Base-by-base conservation (phyloP, 2,329 filamentous ascomycete genomes). In the Periconia sp. region DNA sequence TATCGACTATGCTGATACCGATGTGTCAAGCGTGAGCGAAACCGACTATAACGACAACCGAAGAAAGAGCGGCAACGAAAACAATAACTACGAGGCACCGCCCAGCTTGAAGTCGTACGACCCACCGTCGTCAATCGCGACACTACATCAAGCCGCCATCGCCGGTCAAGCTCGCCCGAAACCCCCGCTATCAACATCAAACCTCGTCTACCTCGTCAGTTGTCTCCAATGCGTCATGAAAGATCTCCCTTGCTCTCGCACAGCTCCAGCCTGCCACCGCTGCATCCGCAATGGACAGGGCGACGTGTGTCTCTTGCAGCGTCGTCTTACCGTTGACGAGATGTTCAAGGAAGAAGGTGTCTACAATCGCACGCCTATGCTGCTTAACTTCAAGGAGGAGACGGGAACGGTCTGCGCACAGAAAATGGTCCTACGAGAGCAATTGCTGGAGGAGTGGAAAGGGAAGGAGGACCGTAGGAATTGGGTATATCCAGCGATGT, bases 161-260 rank as follows among this genome's bases (percentile, higher is more conserved):
- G 48, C 47, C 9, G n/a, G 47, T 31, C 14, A 27, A 2, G 13
- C 11, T 20, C 41, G 1, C 23, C 41, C 13, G 14, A 40, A 27
- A 27, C 5, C 33, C 6, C 33, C 35, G 9, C 46, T 18, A 2
- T 35, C 35, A 6, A 33, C 33, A 10, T 50, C 57, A 1, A 55
- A 54, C 14, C 46, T 65, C n/a, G 55, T 69, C 1, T 61, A 45
- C 30, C 41, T 73, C 6, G 63, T 60, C 7, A 70, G 69, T 3
- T 73, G 70, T 18, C 55, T 66, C 0, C 67, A 72, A 53, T 73
- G 70, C 55, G 63, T 55, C 1, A 58, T 66, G 18, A 48, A 56
- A 1, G 37, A 47, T 2, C 58, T 73, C 2, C 61, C 63, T 9
- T 73, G 70, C 51, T 71, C 68, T 0, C 58, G 68, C 23, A 69